These are phyloP conservation scores for Amanita molliuscula DNA, from an alignment of 768 basidiomycete genomes.

Conservation along the genomic window DNA sequence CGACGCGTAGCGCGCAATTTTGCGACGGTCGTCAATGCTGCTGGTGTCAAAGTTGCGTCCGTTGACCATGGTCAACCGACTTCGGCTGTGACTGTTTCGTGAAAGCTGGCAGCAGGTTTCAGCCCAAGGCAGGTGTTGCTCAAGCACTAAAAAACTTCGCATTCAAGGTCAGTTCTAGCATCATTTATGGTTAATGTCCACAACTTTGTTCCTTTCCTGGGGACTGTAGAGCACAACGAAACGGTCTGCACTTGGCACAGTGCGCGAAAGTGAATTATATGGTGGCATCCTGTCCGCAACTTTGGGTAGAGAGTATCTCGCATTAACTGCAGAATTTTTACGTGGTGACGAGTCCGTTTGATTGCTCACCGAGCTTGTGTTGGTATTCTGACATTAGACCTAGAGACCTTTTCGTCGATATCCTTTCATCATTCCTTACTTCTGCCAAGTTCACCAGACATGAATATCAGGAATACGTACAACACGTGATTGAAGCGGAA, in stretches of 20 bases:
- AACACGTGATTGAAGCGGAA: conserved; percentile 64
- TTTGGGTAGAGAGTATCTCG: conserved; percentile 82
- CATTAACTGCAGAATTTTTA: conserved; percentile 91
- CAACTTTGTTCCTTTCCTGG: neutral
- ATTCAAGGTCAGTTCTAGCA: conserved; percentile 71
- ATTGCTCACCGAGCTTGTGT: neutral
- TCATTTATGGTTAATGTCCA: conserved; percentile 1
- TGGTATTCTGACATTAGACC: neutral
- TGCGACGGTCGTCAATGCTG: conserved; percentile 72
- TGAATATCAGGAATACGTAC: conserved; percentile 67
- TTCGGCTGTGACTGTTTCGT: conserved; percentile 79
- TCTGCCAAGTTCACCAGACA: conserved; percentile 75
- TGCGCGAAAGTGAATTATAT: conserved; percentile 88
- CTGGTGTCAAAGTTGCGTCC: conserved; percentile 80
- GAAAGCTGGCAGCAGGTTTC: conserved; percentile 87
- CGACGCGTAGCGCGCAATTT: conserved; percentile 61
- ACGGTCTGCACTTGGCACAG: conserved; percentile 81
- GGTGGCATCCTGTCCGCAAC: conserved; percentile 85
- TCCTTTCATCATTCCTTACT: conserved; percentile 77
- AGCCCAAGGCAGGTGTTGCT: conserved; percentile 82
- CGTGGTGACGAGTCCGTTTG: conserved; percentile 87
- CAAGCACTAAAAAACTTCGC: conserved; percentile 97
- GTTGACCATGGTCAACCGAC: conserved; percentile 79
- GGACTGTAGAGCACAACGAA: conserved; percentile 63
- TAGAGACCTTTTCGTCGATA: conserved; percentile 54